Evolutionary conservation across 768 basidiomycete genomes (phyloP), one percentile per base, ranked within the genome.

Genomic region (Neoboletus magnificus): DNA sequence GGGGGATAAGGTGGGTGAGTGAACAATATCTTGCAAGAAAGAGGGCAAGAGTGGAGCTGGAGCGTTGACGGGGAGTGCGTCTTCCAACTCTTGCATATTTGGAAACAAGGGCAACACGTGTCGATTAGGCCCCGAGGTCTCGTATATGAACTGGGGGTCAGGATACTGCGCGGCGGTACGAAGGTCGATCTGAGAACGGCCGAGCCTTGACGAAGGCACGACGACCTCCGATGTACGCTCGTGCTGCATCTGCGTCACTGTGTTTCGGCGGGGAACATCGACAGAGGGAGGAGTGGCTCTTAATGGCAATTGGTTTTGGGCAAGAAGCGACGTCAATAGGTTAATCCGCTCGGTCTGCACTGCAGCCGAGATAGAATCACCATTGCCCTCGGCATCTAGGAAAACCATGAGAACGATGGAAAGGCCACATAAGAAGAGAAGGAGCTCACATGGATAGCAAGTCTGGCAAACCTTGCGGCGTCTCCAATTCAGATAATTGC

Each of bases 391-490:
- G 13, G 91, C 91, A 60, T 91, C 89, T 91, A 57, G 13, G 11
- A 25, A 20, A 33, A 29, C 13, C 11, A 50, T 65, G 42, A 67
- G 55, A 50, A 52, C 53, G 18, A 46, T 30, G 52, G 50, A 39
- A 52, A 53, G 48, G 32, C 44, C 55, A 53, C 52, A 46, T 13
- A 29, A 39, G 50, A 54, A 56, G 55, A 40, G 23, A 54, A 56
- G 55, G 52, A 56, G 79, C 86, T 60, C 64, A 90, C 89, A 92
- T 46, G 91, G 90, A 57, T 83, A 82, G 71, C 91, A 93, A 11
- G 89, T 91, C 77, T 93, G 91, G 74, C 91, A 93, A 56, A 93
- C 91, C 71, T 93, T 93, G 52, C 91, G 76, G 55, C 91, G 74
- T 60, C 91, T 79, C 91, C 91, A 93, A 68, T 93, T 93, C 61